Evolutionary conservation across 805 yeast genomes (phyloP), one percentile per base, ranked within the genome.

Genomic region (Schwanniomyces occidentalis): DNA sequence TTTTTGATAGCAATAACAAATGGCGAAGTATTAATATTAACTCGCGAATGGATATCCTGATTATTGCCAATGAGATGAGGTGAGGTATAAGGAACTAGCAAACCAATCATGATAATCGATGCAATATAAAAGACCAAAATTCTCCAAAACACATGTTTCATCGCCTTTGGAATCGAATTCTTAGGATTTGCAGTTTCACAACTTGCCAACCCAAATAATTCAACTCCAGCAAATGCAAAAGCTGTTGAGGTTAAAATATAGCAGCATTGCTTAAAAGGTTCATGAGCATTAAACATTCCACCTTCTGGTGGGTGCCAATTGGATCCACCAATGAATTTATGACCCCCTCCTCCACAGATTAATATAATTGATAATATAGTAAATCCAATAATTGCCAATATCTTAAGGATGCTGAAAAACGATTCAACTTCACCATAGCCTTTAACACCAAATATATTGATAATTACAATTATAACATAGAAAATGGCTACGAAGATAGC

Each of bases 1-100:
- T 70, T 63, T 22, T 71, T 64, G 37, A 82, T 76, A 26, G 89
- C 88, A 57, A 83, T 72, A 46, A 82, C 89, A 52, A 82, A 83
- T 18, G 91, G 90, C 12, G 90, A 83, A 17, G 85, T 80, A 19
- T 79, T 59, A 44, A 78, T 76, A 15, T 25, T 16, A n/a, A n/a
- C n/a, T n/a, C n/a, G n/a, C 5, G 27, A 24, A 10, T 15, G 17
- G 8, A 29, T 27, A 13, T 33, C 18, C 13, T 61, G 65, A 24
- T 73, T 68, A 1, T 73, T 51, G 26, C 80, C 80, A 38, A 78
- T 60, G 46, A 76, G 63, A 20, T 63, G 49, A 4, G 63, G 58
- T 44, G 74, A 71, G 52, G 65, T 58, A 58, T 72, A 75, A 32
- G 87, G 86, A 17, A 67, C 72, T 35, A 67, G 50, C 25, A 56